These are phyloP conservation scores for Thelonectria rubi DNA, from an alignment of 2,329 filamentous ascomycete species.

Conservation along the genomic window DNA sequence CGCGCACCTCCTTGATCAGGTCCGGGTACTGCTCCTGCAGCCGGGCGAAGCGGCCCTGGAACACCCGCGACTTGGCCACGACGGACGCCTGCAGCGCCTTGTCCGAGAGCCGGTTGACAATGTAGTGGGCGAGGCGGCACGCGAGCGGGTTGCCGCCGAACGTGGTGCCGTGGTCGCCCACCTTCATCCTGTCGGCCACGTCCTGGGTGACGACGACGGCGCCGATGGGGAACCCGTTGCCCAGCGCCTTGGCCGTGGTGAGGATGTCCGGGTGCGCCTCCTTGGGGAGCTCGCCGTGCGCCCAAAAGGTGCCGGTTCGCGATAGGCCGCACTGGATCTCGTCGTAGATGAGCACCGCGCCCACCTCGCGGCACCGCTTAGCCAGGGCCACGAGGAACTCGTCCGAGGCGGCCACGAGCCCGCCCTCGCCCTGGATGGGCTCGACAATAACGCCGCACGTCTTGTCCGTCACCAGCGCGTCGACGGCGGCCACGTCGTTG, in stretches of 20 bases:
- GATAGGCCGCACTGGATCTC: slow-evolving; percentile 96
- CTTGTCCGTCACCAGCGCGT: slow-evolving; percentile 78
- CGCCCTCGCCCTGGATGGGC: slow-evolving; percentile 97
- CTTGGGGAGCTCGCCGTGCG: slow-evolving; percentile 76
- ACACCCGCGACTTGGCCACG: slow-evolving; percentile 66
- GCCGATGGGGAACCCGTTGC: slow-evolving; percentile 95
- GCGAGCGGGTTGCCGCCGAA: slow-evolving; percentile 93
- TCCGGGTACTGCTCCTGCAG: slow-evolving; percentile 66
- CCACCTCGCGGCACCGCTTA: slow-evolving; percentile 83
- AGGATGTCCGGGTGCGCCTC: slow-evolving; percentile 93
- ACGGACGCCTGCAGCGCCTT: slow-evolving; percentile 76
- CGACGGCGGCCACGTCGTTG: slow-evolving; percentile 80
- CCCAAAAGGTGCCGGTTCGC: slow-evolving; percentile 90
- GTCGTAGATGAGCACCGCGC: slow-evolving; percentile 90
- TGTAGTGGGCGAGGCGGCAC: slow-evolving; percentile 84
- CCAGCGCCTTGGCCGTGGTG: slow-evolving; percentile 93
- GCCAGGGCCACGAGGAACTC: slow-evolving; percentile 89
- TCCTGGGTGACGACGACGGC: slow-evolving; percentile 62
- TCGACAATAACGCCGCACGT: slow-evolving; percentile 97
- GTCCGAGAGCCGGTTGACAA: slow-evolving; percentile 79
- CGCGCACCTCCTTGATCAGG: slow-evolving; percentile 80
- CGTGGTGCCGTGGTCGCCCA: slow-evolving; percentile 90
- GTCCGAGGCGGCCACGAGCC: slow-evolving; percentile 82
- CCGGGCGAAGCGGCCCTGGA: slow-evolving; percentile 58
- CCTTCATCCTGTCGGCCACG: slow-evolving; percentile 54